These are phyloP conservation scores for Scortechinia acanthostroma DNA, from an alignment of 2,329 filamentous ascomycete species.

Conservation along the genomic window DNA sequence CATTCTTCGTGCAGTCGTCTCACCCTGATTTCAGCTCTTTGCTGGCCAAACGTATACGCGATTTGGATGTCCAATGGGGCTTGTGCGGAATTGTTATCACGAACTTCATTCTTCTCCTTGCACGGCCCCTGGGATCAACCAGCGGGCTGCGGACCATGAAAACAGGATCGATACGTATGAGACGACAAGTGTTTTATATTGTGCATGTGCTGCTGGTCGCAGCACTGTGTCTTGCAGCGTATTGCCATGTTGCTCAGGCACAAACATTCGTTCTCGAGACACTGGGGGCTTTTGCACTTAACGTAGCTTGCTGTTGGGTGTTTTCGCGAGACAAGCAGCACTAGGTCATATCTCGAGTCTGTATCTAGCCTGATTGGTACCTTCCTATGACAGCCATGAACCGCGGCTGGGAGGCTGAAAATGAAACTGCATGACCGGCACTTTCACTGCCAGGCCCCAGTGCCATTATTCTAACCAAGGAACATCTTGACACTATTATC, in stretches of 20 bases:
- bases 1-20: constrained; percentile 42
- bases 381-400: too few relatives aligned
- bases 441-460: too few relatives aligned
- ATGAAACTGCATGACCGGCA: too few relatives aligned
- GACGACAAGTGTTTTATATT: constrained; percentile 42
- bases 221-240: constrained; percentile 36
- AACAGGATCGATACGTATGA: constrained; percentile 21
- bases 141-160: background rate
- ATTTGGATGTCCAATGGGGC: constrained; percentile 49
- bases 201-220: constrained; percentile 42
- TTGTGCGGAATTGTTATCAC: constrained; percentile 29
- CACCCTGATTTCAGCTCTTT: constrained; percentile 18
- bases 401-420: too few relatives aligned
- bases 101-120: constrained; percentile 13
- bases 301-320: constrained; percentile 15
- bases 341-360: too few relatives aligned
- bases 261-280: constrained; percentile 42
- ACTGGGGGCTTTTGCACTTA: constrained; percentile 31
- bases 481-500: too few relatives aligned
- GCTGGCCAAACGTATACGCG: constrained; percentile 40
- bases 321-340: too few relatives aligned
- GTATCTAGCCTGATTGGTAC: too few relatives aligned
- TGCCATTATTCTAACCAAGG: too few relatives aligned
- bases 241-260: constrained; percentile 45
- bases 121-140: background rate